phyloP scores from a whole-genome alignment of 2,329 filamentous ascomycete genomes.

The Sclerotiophoma versabilis region DNA sequence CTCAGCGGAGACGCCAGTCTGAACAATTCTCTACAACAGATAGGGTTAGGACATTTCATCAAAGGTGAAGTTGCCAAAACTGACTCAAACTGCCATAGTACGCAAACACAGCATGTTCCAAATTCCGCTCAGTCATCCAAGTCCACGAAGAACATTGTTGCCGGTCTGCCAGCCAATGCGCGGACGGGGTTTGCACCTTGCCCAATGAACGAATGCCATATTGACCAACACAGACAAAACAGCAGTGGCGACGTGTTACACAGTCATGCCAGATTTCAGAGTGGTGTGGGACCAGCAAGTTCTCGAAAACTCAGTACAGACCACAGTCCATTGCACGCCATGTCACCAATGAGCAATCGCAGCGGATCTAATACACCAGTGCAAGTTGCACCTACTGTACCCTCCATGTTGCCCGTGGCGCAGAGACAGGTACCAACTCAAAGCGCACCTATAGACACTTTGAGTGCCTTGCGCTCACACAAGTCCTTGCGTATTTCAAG shows the following conservation, averaged over 20 bases:
- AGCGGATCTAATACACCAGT: constrained; percentile 32
- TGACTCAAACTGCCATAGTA: constrained; percentile 20
- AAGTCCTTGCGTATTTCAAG: background rate
- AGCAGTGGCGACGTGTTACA: constrained; percentile 4
- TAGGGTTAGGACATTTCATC: constrained; percentile 3
- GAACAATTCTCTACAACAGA: constrained; percentile 1
- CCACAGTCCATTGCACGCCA: constrained; percentile 10
- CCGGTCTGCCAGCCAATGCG: constrained; percentile 6
- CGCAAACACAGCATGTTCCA: background rate
- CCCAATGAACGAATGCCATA: constrained; percentile 3
- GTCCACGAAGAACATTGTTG: constrained; percentile 22
- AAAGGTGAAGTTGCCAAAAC: background rate
- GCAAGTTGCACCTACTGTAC: constrained; percentile 26
- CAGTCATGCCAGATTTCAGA: background rate
- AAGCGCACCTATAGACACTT: background rate
- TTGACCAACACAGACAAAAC: constrained; percentile 21
- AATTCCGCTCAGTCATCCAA: constrained; percentile 3
- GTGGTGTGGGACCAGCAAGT: background rate
- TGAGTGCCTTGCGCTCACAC: background rate
- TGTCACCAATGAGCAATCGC: constrained; percentile 17
- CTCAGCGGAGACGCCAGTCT: constrained; percentile 22
- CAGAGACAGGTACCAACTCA: background rate
- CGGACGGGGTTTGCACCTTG: constrained; percentile 9
- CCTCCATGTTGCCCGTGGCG: constrained; percentile 29
- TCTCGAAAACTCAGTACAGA: constrained; percentile 3